phyloP scores from a whole-genome alignment of 2,329 filamentous ascomycete genomes.

The Talaromyces sp. region DNA sequence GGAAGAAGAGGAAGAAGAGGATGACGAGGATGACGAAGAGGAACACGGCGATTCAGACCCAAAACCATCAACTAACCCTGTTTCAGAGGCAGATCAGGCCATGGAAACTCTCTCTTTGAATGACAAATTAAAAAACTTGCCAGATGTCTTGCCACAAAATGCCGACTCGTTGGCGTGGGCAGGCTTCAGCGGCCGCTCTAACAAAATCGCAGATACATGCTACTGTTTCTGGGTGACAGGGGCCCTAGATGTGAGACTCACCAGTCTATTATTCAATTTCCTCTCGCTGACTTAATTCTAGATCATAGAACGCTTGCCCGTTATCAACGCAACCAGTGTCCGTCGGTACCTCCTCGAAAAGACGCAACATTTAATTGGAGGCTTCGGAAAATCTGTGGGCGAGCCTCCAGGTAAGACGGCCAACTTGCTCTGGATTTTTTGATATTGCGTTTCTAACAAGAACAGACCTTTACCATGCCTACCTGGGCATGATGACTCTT shows the following conservation, averaged over 20 bases:
- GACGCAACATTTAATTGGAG: slow-evolving; percentile 80
- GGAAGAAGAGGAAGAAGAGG: slow-evolving; percentile 41
- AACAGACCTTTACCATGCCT: slow-evolving; percentile 76
- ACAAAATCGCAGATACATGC: slow-evolving; percentile 91
- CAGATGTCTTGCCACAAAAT: slow-evolving; percentile 18
- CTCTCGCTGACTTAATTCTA: slow-evolving; percentile 23
- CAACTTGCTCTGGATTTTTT: not conserved
- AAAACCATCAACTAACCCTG: not conserved
- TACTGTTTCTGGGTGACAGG: slow-evolving; percentile 90
- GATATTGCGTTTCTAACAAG: not conserved
- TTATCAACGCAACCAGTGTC: slow-evolving; percentile 58
- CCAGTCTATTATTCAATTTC: not conserved
- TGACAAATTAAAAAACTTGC: slow-evolving; percentile 24
- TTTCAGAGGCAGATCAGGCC: not conserved
- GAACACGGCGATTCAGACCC: slow-evolving; percentile 3
- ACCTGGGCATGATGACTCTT: slow-evolving; percentile 77
- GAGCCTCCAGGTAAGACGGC: slow-evolving; percentile 56
- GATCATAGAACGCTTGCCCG: slow-evolving; percentile 53
- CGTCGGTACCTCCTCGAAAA: slow-evolving; percentile 77
- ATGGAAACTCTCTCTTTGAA: slow-evolving; percentile 16
- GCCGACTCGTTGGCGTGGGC: slow-evolving; percentile 46
- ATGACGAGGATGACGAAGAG: slow-evolving; percentile 34
- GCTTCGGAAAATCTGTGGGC: slow-evolving; percentile 69
- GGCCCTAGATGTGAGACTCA: slow-evolving; percentile 46
- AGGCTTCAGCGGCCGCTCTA: slow-evolving; percentile 84